Percentiles rank a stretch among this genome's conserved stretches.
Evolutionary conservation across 129 eudicot species (phyloP).

Genomic region (Flaveria linearis): DNA sequence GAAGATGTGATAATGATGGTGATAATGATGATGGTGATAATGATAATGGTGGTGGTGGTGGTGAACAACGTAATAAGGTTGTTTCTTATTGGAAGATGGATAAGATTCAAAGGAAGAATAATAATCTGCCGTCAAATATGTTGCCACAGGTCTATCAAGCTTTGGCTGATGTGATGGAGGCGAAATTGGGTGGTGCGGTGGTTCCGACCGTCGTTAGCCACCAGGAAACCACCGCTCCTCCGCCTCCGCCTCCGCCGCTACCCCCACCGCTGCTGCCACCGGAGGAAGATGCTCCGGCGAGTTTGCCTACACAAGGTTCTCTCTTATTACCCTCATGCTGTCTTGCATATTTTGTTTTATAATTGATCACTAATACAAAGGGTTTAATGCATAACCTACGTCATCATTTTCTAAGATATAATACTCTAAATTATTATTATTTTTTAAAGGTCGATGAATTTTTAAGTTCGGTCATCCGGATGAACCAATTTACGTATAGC

Average conservation of each 20-base stretch:
- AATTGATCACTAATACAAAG: background rate
- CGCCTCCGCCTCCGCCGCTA: no score
- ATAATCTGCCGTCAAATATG: slow-evolving; percentile 73
- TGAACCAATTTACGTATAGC: no score
- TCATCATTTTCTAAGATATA: background rate
- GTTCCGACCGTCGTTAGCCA: slow-evolving; percentile 18
- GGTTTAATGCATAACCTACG: background rate
- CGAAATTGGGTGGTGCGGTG: slow-evolving; percentile 9
- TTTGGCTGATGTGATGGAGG: slow-evolving; percentile 64
- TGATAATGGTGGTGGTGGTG: background rate
- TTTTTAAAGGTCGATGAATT: no score
- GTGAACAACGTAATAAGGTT: background rate
- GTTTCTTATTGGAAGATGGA: slow-evolving; percentile 70
- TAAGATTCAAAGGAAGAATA: slow-evolving; percentile 61
- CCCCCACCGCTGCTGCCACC: background rate
- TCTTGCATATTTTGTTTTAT: background rate
- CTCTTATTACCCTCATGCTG: background rate
- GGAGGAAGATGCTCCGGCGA: background rate
- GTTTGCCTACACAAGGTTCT: slow-evolving; percentile 15
- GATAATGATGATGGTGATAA: background rate
- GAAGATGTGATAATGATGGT: background rate
- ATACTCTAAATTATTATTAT: no score
- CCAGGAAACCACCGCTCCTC: background rate
- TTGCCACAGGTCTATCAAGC: slow-evolving; percentile 66
- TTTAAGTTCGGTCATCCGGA: no score